Percentiles rank a stretch among this genome's conserved stretches.
phyloP scores from a whole-genome alignment of 352 stramenopile genomes.

The Pythium phragmitis region DNA sequence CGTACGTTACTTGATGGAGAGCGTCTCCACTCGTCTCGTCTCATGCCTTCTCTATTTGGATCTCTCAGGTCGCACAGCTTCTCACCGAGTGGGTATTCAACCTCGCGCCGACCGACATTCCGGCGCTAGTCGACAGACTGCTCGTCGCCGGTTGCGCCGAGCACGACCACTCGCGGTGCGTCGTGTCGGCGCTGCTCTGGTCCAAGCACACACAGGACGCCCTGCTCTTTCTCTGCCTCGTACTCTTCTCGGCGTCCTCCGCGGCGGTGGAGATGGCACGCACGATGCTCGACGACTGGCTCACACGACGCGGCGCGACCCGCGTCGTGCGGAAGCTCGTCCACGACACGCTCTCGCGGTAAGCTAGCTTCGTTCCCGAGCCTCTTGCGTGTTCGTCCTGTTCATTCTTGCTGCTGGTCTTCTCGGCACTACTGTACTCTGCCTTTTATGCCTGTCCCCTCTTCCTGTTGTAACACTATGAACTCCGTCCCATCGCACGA shows the following conservation, averaged over 20 bases:
- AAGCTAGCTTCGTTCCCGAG: neutral
- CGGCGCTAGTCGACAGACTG: conserved; percentile 17
- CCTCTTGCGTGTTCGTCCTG: neutral
- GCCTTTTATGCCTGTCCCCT: too few species aligned
- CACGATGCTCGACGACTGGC: conserved; percentile 7
- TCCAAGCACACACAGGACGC: conserved; percentile 26
- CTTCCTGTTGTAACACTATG: too few species aligned
- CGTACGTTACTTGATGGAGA: neutral
- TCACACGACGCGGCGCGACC: conserved; percentile 3
- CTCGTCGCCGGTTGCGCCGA: conserved; percentile 18
- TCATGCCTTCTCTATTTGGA: neutral
- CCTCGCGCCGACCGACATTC: conserved; percentile 13
- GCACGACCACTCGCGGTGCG: conserved; percentile 10
- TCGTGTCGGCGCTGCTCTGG: conserved; percentile 25
- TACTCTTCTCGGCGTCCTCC: conserved; percentile 15
- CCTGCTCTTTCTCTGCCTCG: conserved; percentile 23
- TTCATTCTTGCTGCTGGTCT: neutral
- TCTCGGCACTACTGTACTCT: too few species aligned
- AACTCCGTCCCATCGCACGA: too few species aligned
- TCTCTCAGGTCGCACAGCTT: conserved; percentile 15
- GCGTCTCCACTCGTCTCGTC: neutral
- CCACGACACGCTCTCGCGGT: conserved; percentile 12
- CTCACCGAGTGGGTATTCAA: conserved; percentile 18
- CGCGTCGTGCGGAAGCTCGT: conserved; percentile 19
- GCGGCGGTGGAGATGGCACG: neutral